Conservation (phyloP, 345 rosid genomes). For the Rhodamnia rubescens region DNA sequence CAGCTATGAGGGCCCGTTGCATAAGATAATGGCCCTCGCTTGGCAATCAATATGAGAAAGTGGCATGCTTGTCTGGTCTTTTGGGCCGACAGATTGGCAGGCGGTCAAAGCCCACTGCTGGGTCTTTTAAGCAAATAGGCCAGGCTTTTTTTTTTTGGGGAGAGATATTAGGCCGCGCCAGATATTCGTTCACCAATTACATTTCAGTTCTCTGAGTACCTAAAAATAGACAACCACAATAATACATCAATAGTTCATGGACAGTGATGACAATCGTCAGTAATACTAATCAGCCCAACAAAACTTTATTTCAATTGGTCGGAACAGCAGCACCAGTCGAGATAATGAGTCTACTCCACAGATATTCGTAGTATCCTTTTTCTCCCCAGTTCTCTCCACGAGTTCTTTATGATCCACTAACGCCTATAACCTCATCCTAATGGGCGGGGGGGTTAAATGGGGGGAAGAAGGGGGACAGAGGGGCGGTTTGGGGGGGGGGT, state of each 20-base stretch:
- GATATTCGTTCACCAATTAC: neutral
- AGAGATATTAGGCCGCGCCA: neutral
- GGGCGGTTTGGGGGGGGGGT: too few relatives aligned
- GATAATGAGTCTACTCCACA: slow-evolving; percentile 90
- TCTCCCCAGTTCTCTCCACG: slow-evolving; percentile 97
- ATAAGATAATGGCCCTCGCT: neutral
- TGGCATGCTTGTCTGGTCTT: neutral
- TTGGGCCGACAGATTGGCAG: neutral
- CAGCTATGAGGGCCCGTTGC: neutral
- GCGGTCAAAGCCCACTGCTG: neutral
- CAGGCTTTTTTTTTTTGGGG: neutral
- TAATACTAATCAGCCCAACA: neutral
- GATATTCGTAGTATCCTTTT: slow-evolving; percentile 67
- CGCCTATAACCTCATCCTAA: slow-evolving; percentile 78
- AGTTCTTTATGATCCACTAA: slow-evolving; percentile 86
- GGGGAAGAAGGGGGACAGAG: too few relatives aligned
- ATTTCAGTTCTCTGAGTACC: neutral
- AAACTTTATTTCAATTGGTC: neutral
- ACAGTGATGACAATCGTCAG: neutral
- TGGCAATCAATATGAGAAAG: neutral
- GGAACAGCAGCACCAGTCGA: slow-evolving; percentile 66
- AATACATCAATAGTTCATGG: neutral
- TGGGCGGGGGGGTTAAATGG: too few relatives aligned
- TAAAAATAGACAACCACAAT: neutral
- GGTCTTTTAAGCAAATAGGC: neutral